Percentiles rank a stretch among this genome's conserved stretches.
Evolutionary conservation across 306 rosid species (phyloP).

Genomic region (Acmispon strigosus): DNA sequence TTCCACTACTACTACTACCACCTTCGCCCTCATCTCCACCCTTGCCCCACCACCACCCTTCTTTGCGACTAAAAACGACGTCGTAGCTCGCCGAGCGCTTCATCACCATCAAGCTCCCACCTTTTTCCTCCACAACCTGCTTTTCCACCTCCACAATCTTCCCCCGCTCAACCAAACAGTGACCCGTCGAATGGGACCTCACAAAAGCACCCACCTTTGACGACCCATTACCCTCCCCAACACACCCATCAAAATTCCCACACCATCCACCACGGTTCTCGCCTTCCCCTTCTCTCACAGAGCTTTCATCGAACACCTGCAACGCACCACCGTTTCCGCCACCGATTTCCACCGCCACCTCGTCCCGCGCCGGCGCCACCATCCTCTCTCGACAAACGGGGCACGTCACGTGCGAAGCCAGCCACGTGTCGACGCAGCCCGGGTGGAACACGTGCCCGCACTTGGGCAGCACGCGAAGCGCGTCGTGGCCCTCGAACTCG

Average conservation of each 20-base stretch:
- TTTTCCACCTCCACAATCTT: conserved; percentile 17
- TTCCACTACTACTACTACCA: too few species aligned
- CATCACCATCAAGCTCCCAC: not conserved
- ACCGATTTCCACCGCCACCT: not conserved
- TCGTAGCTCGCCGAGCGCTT: conserved; percentile 38
- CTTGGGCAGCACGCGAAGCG: conserved; percentile 45
- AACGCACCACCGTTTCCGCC: not conserved
- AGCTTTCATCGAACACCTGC: not conserved
- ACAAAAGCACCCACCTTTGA: not conserved
- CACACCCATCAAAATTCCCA: not conserved
- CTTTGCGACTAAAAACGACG: too few species aligned
- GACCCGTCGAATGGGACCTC: conserved; percentile 60
- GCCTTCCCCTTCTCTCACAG: not conserved
- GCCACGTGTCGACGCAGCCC: conserved; percentile 47
- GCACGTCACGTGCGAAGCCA: conserved; percentile 47
- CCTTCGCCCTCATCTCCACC: not conserved
- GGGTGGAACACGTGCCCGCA: conserved; percentile 58
- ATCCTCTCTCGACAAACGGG: conserved; percentile 39
- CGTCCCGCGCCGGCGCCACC: not conserved
- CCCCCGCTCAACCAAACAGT: conserved; percentile 27
- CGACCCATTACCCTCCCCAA: not conserved
- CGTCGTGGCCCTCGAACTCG: conserved; percentile 38
- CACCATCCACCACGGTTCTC: not conserved
- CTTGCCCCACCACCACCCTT: not conserved
- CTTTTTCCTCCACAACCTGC: conserved; percentile 14